A percentile compares a stretch with the other conserved stretches of the same genome.
These are phyloP conservation scores for Penicillium vulpinum DNA, from an alignment of 2,329 filamentous ascomycete genomes.

Conservation along the genomic window DNA sequence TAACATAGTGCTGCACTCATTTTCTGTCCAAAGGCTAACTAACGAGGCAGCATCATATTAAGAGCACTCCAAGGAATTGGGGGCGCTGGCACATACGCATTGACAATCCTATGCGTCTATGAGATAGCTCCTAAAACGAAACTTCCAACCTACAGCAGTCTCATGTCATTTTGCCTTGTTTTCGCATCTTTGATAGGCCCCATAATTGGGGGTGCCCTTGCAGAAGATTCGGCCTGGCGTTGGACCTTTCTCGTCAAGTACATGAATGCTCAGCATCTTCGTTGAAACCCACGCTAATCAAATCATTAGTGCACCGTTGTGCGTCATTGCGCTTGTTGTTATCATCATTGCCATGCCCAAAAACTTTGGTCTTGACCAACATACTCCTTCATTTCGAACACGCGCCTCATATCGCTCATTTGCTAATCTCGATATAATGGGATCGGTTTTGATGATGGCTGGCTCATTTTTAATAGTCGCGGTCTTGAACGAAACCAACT, in stretches of 20 bases:
- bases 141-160: constrained; percentile 24
- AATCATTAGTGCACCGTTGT: constrained; percentile 18
- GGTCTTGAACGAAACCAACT: constrained; percentile 48
- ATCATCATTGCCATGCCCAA: constrained; percentile 24
- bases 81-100: constrained; percentile 32
- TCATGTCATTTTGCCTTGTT: constrained; percentile 26
- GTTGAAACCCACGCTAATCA: background rate
- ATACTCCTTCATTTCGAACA: constrained; percentile 28
- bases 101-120: constrained; percentile 31
- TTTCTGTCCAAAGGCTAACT: background rate
- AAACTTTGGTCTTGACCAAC: constrained; percentile 28
- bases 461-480: constrained; percentile 50
- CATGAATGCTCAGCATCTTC: background rate
- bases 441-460: constrained; percentile 37
- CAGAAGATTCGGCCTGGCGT: constrained; percentile 25
- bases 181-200: constrained; percentile 26
- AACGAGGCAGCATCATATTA: constrained; percentile 29
- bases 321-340: constrained; percentile 20
- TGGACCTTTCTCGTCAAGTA: constrained; percentile 34
- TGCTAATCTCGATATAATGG: constrained; percentile 25
- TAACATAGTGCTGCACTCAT: background rate
- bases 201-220: constrained; percentile 28
- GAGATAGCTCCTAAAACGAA: constrained; percentile 31
- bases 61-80: constrained; percentile 37
- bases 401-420: constrained; percentile 27